Percentiles rank a stretch among this genome's conserved stretches.
These are phyloP conservation scores for Saccharomyces hybrid DNA, from an alignment of 1,139 yeast species.

Conservation along the genomic window DNA sequence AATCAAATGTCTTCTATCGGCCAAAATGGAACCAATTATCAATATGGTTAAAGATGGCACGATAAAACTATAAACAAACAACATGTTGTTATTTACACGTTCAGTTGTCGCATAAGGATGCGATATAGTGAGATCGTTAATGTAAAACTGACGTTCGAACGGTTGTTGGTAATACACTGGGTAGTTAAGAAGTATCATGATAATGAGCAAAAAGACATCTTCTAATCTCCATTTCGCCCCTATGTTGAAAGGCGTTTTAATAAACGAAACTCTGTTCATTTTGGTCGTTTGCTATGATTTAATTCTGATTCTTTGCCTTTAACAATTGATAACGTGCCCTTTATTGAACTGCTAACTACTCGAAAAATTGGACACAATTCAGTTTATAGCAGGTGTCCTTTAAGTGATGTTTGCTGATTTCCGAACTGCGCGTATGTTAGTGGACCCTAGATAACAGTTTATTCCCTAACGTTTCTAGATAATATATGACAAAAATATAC, in stretches of 20 bases:
- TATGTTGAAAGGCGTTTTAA: conserved; percentile 4
- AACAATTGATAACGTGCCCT: neutral
- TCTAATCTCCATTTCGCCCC: conserved; percentile 49
- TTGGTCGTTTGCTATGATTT: neutral
- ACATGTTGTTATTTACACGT: conserved; percentile 43
- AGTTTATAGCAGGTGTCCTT: neutral
- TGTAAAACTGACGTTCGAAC: conserved; percentile 62
- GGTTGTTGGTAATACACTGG: conserved; percentile 46
- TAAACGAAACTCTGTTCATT: neutral
- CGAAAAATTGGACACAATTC: neutral
- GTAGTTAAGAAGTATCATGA: conserved; percentile 40
- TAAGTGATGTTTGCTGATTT: neutral
- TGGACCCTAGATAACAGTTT: neutral
- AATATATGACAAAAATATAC: neutral
- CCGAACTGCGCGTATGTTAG: neutral
- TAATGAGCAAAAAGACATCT: conserved; percentile 43
- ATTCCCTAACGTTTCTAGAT: neutral
- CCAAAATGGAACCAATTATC: conserved; percentile 32
- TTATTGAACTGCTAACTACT: neutral
- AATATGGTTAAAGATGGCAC: conserved; percentile 39
- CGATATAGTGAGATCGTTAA: conserved; percentile 49
- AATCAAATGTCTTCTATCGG: conserved; percentile 37
- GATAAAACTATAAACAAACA: conserved; percentile 36
- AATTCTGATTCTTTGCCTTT: neutral
- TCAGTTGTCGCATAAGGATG: conserved; percentile 69